Evolutionary conservation across 495 filamentous ascomycete genomes (phyloP).

Genomic region (Penicillium herquei): DNA sequence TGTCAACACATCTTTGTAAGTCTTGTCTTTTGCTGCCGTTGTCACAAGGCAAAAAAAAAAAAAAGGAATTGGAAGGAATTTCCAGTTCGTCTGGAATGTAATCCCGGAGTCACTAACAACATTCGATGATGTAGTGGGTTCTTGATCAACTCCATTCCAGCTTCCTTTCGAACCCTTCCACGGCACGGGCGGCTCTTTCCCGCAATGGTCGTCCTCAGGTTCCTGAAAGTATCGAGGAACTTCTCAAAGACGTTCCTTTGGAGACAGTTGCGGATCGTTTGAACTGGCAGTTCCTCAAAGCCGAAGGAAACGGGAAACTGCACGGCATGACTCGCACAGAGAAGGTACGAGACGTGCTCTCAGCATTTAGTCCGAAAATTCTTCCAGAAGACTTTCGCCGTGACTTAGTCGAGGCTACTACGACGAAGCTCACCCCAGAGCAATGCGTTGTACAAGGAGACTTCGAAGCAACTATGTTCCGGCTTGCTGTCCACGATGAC

Average conservation of each 20-base stretch:
- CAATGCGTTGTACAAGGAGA: conserved; percentile 49
- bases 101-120: not conserved
- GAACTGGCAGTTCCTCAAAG: conserved; percentile 36
- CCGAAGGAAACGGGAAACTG: conserved; percentile 19
- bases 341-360: conserved; percentile 48
- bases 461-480: conserved; percentile 51
- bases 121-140: conserved; percentile 35
- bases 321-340: conserved; percentile 38
- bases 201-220: conserved; percentile 34
- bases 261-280: conserved; percentile 37
- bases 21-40: not conserved
- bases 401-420: conserved; percentile 35
- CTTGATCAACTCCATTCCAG: conserved; percentile 43
- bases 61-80: not conserved
- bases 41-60: too few relatives aligned
- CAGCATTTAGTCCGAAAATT: conserved; percentile 42
- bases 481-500: conserved; percentile 48
- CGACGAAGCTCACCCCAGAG: conserved; percentile 32
- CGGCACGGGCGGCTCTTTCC: conserved; percentile 29
- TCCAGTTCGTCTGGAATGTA: not conserved
- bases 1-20: conserved; percentile 50
- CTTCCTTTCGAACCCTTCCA: conserved; percentile 25
- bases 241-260: conserved; percentile 35
- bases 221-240: conserved; percentile 34
- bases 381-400: conserved; percentile 48